These are phyloP conservation scores for Morella rubra DNA, from an alignment of 306 rosid genomes.

Conservation along the genomic window DNA sequence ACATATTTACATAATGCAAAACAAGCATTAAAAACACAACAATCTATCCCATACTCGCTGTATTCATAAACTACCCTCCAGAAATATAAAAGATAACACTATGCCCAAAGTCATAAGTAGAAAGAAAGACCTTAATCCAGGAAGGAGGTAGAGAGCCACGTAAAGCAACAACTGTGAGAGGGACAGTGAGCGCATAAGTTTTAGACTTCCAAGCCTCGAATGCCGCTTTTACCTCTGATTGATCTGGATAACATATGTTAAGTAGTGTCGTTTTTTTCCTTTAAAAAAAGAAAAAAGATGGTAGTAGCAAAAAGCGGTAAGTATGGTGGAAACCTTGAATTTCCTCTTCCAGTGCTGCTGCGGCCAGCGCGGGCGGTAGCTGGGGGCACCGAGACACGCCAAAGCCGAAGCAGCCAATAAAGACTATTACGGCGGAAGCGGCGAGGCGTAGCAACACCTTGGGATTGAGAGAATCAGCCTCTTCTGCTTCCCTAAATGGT, in stretches of 20 bases:
- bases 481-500: background rate
- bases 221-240: slow-evolving; percentile 54
- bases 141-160: slow-evolving; percentile 94
- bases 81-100: background rate
- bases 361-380: slow-evolving; percentile 27
- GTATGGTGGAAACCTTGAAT: slow-evolving; percentile 43
- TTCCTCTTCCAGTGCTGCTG: slow-evolving; percentile 38
- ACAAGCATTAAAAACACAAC: background rate
- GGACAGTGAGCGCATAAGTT: slow-evolving; percentile 82
- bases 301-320: too few relatives aligned
- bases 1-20: too few relatives aligned
- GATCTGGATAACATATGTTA: slow-evolving; percentile 19
- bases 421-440: slow-evolving; percentile 43
- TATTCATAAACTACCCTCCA: background rate
- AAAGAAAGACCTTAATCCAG: slow-evolving; percentile 71
- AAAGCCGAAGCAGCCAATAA: slow-evolving; percentile 48
- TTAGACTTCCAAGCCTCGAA: slow-evolving; percentile 80
- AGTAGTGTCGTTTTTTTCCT: too few relatives aligned
- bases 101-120: background rate
- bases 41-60: background rate
- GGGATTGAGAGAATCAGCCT: slow-evolving; percentile 18
- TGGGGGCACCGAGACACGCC: slow-evolving; percentile 44
- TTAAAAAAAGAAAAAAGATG: too few relatives aligned
- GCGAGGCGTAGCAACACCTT: slow-evolving; percentile 37
- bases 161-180: slow-evolving; percentile 70